Conservation (phyloP, 2,329 filamentous ascomycete species). For the Aspergillus pseudoterreus region DNA sequence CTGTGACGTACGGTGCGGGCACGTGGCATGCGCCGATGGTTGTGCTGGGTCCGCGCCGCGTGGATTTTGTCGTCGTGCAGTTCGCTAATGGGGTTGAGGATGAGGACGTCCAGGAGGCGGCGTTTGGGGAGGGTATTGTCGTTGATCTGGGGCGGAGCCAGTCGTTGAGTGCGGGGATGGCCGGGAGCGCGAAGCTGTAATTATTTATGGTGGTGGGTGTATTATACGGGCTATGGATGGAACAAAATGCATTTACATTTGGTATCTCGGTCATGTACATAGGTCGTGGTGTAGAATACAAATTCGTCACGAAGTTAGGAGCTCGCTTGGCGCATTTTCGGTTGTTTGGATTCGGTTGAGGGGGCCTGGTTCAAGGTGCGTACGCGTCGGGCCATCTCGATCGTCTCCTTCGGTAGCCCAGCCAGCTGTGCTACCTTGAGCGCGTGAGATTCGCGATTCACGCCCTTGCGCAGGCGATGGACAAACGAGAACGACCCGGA, state of each 20-base stretch:
- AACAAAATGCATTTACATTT: not conserved
- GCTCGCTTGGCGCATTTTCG: too few relatives aligned
- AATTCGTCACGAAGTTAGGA: not conserved
- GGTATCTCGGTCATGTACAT: not conserved
- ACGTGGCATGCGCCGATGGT: conserved; percentile 99
- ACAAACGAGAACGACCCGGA: conserved; percentile 75
- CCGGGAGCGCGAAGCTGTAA: conserved; percentile 5
- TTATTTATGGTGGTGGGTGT: not conserved
- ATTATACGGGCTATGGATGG: not conserved
- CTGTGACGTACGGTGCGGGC: conserved; percentile 85
- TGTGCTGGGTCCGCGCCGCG: conserved; percentile 64
- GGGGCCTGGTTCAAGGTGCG: conserved; percentile 36
- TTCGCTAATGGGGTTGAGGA: conserved; percentile 75
- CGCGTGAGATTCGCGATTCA: conserved; percentile 85
- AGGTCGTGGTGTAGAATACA: not conserved
- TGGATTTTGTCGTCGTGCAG: conserved; percentile 89
- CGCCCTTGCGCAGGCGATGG: conserved; percentile 73
- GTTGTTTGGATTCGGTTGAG: too few relatives aligned
- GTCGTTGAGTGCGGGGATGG: not conserved
- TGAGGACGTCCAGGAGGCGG: conserved; percentile 87
- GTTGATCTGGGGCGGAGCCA: conserved; percentile 19
- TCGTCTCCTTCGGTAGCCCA: conserved; percentile 69
- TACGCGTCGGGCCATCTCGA: conserved; percentile 63
- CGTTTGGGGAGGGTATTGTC: conserved; percentile 39
- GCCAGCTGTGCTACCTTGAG: conserved; percentile 90